Evolutionary conservation across 73 alveolate species (phyloP).

Genomic region (Diophrys appendiculata): DNA sequence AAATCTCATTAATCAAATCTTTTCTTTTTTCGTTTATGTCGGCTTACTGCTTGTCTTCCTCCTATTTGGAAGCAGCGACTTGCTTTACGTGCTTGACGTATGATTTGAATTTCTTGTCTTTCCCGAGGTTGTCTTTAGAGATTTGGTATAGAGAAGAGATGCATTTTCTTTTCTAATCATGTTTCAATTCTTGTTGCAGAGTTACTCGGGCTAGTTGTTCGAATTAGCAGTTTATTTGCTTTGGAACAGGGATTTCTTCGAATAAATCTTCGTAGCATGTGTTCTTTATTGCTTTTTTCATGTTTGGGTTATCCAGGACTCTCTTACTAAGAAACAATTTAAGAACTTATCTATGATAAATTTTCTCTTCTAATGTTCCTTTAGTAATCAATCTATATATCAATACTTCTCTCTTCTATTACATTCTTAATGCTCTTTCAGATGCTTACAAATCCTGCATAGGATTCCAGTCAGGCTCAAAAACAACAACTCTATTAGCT

Average conservation of each 20-base stretch:
- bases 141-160: constrained; percentile 12
- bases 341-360: constrained; percentile 76
- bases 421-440: constrained; percentile 76
- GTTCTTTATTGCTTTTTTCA: constrained; percentile 65
- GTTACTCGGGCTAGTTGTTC: neutral
- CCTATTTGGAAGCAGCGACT: neutral
- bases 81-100: constrained; percentile 12
- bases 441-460: constrained; percentile 78
- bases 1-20: constrained; percentile 11
- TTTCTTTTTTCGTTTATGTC: constrained; percentile 23
- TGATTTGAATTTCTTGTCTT: constrained; percentile 21
- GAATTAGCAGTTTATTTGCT: too few species aligned
- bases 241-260: neutral
- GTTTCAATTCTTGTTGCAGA: neutral
- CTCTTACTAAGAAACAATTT: constrained; percentile 73
- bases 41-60: too few species aligned
- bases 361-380: constrained; percentile 78
- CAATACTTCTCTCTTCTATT: constrained; percentile 68
- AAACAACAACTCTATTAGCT: constrained; percentile 72
- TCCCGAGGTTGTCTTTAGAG: constrained; percentile 9
- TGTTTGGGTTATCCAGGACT: constrained; percentile 72
- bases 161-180: constrained; percentile 6
- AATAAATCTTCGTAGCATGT: neutral
- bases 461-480: constrained; percentile 88
- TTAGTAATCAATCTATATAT: constrained; percentile 64